These are phyloP conservation scores for Aquilaria yunnanensis DNA, from an alignment of 345 rosid genomes.

Conservation along the genomic window DNA sequence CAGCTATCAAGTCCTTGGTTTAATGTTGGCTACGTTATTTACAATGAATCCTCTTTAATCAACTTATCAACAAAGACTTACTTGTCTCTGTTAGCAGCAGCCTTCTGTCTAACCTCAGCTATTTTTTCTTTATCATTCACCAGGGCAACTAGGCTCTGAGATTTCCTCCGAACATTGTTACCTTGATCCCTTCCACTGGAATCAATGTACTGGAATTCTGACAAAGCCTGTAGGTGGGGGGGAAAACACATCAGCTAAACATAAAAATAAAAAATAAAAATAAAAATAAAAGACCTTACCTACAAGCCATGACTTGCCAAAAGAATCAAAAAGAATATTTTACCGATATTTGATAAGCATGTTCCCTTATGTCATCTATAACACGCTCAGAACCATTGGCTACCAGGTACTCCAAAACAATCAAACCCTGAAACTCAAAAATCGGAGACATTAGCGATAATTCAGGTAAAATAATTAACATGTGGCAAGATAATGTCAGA, in stretches of 20 bases:
- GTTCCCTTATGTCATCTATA: slow-evolving; percentile 84
- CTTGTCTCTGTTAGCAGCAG: slow-evolving; percentile 90
- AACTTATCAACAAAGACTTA: slow-evolving; percentile 29
- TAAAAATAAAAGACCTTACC: not conserved
- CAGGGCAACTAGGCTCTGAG: slow-evolving; percentile 83
- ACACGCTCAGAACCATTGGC: slow-evolving; percentile 92
- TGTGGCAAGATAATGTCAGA: no score
- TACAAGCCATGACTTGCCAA: not conserved
- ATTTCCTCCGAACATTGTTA: slow-evolving; percentile 88
- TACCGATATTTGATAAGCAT: slow-evolving; percentile 87
- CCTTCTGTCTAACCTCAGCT: slow-evolving; percentile 86
- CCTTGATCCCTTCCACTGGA: slow-evolving; percentile 98
- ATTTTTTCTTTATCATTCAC: slow-evolving; percentile 96
- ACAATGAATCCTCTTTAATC: no score
- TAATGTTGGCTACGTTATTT: no score
- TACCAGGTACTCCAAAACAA: slow-evolving; percentile 86
- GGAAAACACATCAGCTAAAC: slow-evolving; percentile 10
- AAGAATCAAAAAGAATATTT: slow-evolving; percentile 10
- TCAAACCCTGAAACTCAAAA: slow-evolving; percentile 58
- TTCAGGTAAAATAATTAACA: no score
- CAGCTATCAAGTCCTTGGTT: no score
- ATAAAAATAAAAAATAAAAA: no score
- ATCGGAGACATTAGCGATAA: slow-evolving; percentile 5
- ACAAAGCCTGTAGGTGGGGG: slow-evolving; percentile 54
- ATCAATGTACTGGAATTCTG: slow-evolving; percentile 87